Evolutionary conservation across 495 filamentous ascomycete genomes (phyloP).

Genomic region (Elaphomyces granulatus): DNA sequence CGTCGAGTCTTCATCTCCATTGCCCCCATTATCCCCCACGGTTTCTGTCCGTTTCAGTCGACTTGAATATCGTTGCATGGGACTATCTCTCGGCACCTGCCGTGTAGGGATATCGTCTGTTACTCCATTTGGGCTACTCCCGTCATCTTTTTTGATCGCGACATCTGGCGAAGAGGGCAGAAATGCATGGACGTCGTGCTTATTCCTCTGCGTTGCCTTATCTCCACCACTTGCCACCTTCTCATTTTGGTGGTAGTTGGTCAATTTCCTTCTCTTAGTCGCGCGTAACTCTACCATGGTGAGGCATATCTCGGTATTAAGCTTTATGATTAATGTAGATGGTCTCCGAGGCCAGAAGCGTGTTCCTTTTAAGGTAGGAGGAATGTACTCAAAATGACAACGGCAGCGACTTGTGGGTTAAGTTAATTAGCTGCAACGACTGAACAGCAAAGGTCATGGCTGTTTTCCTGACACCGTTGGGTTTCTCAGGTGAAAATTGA

Average conservation of each 20-base stretch:
- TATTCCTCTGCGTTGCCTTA: constrained; percentile 16
- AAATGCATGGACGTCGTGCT: constrained; percentile 8
- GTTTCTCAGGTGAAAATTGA: too few relatives aligned
- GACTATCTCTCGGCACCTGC: too few relatives aligned
- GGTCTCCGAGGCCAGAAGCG: too few relatives aligned
- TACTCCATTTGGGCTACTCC: not conserved
- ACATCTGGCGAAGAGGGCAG: constrained; percentile 11
- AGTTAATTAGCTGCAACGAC: too few relatives aligned
- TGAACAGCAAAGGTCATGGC: too few relatives aligned
- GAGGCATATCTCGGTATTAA: constrained; percentile 1
- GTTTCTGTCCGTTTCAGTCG: not conserved
- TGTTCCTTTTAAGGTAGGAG: too few relatives aligned
- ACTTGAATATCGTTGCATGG: not conserved
- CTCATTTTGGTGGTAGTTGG: constrained; percentile 7
- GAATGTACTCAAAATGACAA: too few relatives aligned
- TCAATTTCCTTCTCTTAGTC: constrained; percentile 29
- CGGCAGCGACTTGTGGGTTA: too few relatives aligned
- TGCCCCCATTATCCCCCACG: constrained; percentile 2
- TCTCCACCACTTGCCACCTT: constrained; percentile 24
- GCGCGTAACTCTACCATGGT: constrained; percentile 28
- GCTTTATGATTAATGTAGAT: too few relatives aligned
- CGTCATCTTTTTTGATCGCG: constrained; percentile 4
- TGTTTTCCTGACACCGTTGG: too few relatives aligned
- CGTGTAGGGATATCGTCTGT: too few relatives aligned
- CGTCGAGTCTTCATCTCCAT: constrained; percentile 3